These are phyloP conservation scores for Xylariales sp. DNA, from an alignment of 2,329 filamentous ascomycete genomes.

Conservation along the genomic window DNA sequence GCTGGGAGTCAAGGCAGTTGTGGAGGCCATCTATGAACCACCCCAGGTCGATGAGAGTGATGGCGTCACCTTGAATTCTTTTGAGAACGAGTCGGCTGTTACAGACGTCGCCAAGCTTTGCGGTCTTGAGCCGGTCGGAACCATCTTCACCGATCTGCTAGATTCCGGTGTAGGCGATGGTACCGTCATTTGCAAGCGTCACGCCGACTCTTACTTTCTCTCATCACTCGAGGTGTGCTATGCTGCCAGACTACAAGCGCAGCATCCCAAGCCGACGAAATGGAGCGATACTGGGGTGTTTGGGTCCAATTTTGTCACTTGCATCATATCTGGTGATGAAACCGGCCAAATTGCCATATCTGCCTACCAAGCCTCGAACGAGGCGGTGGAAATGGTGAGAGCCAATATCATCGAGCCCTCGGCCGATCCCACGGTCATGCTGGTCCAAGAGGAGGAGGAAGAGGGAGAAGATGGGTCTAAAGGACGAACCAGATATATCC, in stretches of 20 bases:
- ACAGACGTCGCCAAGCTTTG: constrained; percentile 78
- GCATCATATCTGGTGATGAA: constrained; percentile 90
- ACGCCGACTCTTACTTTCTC: constrained; percentile 91
- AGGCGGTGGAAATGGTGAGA: constrained; percentile 93
- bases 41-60: constrained; percentile 87
- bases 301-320: constrained; percentile 96
- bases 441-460: constrained; percentile 90
- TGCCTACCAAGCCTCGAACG: constrained; percentile 91
- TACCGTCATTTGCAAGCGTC: constrained; percentile 87
- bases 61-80: constrained; percentile 78
- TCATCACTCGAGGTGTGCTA: constrained; percentile 91
- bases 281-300: constrained; percentile 96
- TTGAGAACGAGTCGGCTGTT: constrained; percentile 79
- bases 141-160: constrained; percentile 91
- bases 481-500: constrained; percentile 80
- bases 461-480: constrained; percentile 72
- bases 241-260: constrained; percentile 80
- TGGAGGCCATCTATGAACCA: constrained; percentile 95
- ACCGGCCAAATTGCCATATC: constrained; percentile 83
- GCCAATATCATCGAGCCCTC: constrained; percentile 94
- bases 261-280: constrained; percentile 85
- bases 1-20: constrained; percentile 88
- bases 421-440: constrained; percentile 87
- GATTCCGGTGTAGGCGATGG: constrained; percentile 79
- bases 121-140: constrained; percentile 81